phyloP scores from a whole-genome alignment of 2,329 filamentous ascomycete species.

The Emergomyces pasteurianus region DNA sequence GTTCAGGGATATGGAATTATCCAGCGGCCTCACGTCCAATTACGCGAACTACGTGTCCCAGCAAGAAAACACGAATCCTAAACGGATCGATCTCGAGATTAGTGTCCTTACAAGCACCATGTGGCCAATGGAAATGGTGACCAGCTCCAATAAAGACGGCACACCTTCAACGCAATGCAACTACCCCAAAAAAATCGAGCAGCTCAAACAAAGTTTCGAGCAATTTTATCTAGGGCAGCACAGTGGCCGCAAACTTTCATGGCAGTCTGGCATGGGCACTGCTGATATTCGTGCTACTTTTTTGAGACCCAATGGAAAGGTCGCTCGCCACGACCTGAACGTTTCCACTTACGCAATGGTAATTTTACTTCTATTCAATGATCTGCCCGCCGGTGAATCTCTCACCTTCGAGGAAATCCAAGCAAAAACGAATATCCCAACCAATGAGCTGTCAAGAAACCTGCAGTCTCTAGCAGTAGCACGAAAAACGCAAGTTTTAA shows the following conservation, averaged over 20 bases:
- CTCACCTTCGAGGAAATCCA: constrained; percentile 68
- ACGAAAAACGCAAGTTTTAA: constrained; percentile 68
- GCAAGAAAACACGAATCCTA: constrained; percentile 44
- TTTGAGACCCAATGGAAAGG: constrained; percentile 58
- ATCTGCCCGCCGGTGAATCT: constrained; percentile 42
- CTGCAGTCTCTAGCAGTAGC: constrained; percentile 72
- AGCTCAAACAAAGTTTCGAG: constrained; percentile 72
- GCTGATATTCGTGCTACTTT: constrained; percentile 77
- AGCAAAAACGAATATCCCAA: constrained; percentile 65
- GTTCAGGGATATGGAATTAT: constrained; percentile 92
- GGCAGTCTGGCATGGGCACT: constrained; percentile 64
- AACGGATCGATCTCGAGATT: constrained; percentile 66
- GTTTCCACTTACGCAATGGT: constrained; percentile 90
- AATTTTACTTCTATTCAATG: constrained; percentile 80
- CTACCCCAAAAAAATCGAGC: constrained; percentile 63
- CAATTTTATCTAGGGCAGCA: constrained; percentile 79
- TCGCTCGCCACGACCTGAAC: constrained; percentile 74
- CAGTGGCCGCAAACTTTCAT: constrained; percentile 77
- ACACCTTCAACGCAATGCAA: constrained; percentile 43
- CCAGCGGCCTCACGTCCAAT: constrained; percentile 64
- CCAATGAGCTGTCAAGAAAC: constrained; percentile 60
- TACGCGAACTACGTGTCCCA: constrained; percentile 61
- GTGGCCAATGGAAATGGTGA: constrained; percentile 88
- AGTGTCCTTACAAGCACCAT: constrained; percentile 85
- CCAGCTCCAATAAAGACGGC: constrained; percentile 40